Evolutionary conservation across 345 rosid species (phyloP), one percentile per base, ranked within the genome.

Genomic region (Bruguiera gymnorhiza): DNA sequence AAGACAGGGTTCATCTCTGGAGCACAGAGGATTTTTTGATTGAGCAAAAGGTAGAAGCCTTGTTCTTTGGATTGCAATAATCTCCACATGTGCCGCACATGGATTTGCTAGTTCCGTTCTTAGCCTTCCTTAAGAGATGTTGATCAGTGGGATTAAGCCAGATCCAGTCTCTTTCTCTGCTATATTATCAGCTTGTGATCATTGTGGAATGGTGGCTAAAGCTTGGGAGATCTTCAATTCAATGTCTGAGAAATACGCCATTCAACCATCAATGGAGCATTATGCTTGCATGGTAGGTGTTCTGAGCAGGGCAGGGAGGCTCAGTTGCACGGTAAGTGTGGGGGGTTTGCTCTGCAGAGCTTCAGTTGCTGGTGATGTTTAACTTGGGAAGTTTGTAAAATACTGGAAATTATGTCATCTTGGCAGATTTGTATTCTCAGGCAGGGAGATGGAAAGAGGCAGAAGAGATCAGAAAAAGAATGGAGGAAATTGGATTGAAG

Each of bases 391-490:
- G 76, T 79, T 84, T 2, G 86, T 83, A 86, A 65, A 91, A 81
- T 70, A 83, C 93, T 55, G 94, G 92, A 68, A 93, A 82, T 53
- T 93, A 86, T 65, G 75, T 84, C 59, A 70, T 88, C 63, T 85
- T 91, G 94, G 92, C 96, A 60, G 91, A 91, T 75, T 52, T 91
- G 30, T 88, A 86, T 71, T 75, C 98, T 6, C 88, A 83, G 76
- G 87, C 93, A 20, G 96, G 91, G 76, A 91, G 86, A 82, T 88
- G 92, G 91, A 83, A 83, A 70, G 95, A 91, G 76, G 97, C 93
- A 19, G 91, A 87, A 59, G 78, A 43, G 60, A 74, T 88, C 1
- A 85, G 95, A 81, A 81, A 84, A 46, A 86, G 73, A 72, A 86
- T 89, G 94, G 75, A 32, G 29, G 73, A 63, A 51, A 37, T 62